phyloP scores from a whole-genome alignment of 2,329 filamentous ascomycete species.

The Xylariaceae sp. region DNA sequence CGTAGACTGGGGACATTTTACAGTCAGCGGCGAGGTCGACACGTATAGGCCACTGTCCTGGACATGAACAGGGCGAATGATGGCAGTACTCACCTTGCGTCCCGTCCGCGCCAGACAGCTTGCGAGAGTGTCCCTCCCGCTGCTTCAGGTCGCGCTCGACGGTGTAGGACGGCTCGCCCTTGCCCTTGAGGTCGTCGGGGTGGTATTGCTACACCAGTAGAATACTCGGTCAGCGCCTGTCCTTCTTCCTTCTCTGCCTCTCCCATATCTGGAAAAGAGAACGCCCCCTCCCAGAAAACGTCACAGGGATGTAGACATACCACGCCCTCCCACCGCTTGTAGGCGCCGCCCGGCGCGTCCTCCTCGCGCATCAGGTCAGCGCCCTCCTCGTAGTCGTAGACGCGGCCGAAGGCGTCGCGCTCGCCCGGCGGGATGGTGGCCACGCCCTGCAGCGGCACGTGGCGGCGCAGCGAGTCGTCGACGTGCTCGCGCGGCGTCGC shows the following conservation, averaged over 20 bases:
- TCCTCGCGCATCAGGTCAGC: conserved; percentile 73
- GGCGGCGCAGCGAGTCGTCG: conserved; percentile 61
- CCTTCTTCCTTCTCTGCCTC: not conserved
- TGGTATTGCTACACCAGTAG: conserved; percentile 56
- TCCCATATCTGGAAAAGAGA: too few species aligned
- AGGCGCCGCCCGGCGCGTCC: conserved; percentile 62
- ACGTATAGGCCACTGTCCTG: too few species aligned
- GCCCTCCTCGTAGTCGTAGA: conserved; percentile 78
- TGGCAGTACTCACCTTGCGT: conserved; percentile 30
- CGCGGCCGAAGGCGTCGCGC: conserved; percentile 58
- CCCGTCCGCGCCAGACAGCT: conserved; percentile 8
- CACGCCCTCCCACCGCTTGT: conserved; percentile 65
- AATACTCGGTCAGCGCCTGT: not conserved
- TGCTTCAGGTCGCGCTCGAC: conserved; percentile 61
- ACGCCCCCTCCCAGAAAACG: too few species aligned
- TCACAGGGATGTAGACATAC: too few species aligned
- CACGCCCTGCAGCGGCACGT: conserved; percentile 75
- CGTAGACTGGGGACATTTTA: too few species aligned
- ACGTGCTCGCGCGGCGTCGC: conserved; percentile 78
- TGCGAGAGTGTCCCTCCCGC: conserved; percentile 33
- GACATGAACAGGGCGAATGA: too few species aligned
- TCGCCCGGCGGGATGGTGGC: conserved; percentile 69
- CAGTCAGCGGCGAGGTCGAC: too few species aligned
- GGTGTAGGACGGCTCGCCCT: conserved; percentile 69
- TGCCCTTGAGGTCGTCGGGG: conserved; percentile 72